Conservation (phyloP, 2,329 filamentous ascomycete species). For the Aspergillus brunneoviolaceus region DNA sequence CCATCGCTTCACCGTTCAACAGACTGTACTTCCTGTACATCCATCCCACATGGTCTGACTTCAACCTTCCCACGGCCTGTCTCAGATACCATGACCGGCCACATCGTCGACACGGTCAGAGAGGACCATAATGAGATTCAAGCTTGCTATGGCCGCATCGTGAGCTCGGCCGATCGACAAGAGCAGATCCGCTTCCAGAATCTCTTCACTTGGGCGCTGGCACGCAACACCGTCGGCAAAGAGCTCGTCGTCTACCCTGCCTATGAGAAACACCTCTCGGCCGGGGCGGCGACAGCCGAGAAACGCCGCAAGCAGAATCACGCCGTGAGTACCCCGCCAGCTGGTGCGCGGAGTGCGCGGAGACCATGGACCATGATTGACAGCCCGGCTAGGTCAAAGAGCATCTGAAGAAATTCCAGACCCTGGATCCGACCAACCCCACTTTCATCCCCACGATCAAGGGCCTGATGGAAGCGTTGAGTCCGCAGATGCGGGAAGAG, state of each 20-base stretch:
- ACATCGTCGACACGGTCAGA: slow-evolving; percentile 37
- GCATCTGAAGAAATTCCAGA: slow-evolving; percentile 50
- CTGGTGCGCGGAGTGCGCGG: no score
- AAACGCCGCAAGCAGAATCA: slow-evolving; percentile 50
- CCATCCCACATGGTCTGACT: no score
- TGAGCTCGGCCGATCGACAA: slow-evolving; percentile 39
- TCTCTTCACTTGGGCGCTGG: slow-evolving; percentile 52
- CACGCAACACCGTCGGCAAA: slow-evolving; percentile 50
- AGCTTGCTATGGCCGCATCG: slow-evolving; percentile 43
- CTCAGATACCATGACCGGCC: slow-evolving; percentile 6
- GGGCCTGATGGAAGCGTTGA: slow-evolving; percentile 43
- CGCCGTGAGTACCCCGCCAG: slow-evolving; percentile 1
- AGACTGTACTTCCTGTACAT: no score
- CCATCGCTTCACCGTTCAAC: no score
- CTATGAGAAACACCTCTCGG: slow-evolving; percentile 49
- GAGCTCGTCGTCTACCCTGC: slow-evolving; percentile 55
- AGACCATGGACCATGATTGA: neutral
- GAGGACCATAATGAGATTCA: slow-evolving; percentile 42
- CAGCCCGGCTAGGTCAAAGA: slow-evolving; percentile 48
- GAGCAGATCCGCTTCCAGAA: slow-evolving; percentile 49
- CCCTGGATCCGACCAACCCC: slow-evolving; percentile 37
- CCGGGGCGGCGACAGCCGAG: slow-evolving; percentile 46
- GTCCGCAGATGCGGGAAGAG: slow-evolving; percentile 51
- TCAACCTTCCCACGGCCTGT: no score
- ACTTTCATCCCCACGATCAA: slow-evolving; percentile 45